phyloP scores from a whole-genome alignment of 2,329 filamentous ascomycete genomes.

The Beauveria brongniartii region DNA sequence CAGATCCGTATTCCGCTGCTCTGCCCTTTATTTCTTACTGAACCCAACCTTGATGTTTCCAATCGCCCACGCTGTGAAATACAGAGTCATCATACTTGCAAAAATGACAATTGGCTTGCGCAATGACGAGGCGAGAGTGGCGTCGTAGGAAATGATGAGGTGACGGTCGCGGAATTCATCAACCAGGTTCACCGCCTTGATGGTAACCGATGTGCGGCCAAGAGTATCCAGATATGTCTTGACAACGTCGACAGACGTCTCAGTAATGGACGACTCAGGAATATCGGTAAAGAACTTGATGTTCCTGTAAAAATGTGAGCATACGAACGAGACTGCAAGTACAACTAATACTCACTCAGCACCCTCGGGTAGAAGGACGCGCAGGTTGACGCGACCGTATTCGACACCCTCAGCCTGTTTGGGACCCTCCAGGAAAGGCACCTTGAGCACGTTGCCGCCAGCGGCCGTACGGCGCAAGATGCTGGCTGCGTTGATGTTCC shows the following conservation, averaged over 20 bases:
- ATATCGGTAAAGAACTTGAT: slow-evolving; percentile 69
- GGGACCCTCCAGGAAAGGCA: slow-evolving; percentile 89
- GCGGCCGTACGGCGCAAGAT: slow-evolving; percentile 61
- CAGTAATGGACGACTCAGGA: slow-evolving; percentile 53
- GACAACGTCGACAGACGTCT: slow-evolving; percentile 54
- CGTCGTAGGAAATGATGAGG: slow-evolving; percentile 81
- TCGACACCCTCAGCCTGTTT: slow-evolving; percentile 78
- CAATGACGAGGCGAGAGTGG: slow-evolving; percentile 63
- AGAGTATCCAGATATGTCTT: slow-evolving; percentile 91
- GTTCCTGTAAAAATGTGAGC: slow-evolving; percentile 52
- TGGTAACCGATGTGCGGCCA: slow-evolving; percentile 72
- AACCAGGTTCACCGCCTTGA: slow-evolving; percentile 78
- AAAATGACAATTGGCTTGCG: slow-evolving; percentile 85
- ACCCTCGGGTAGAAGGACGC: slow-evolving; percentile 84
- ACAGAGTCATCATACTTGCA: slow-evolving; percentile 62
- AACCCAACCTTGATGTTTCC: slow-evolving; percentile 79
- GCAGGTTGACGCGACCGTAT: slow-evolving; percentile 73
- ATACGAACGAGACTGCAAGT: background rate
- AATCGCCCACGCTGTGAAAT: slow-evolving; percentile 65
- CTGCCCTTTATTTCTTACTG: slow-evolving; percentile 32
- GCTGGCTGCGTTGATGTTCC: slow-evolving; percentile 77
- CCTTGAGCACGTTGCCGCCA: slow-evolving; percentile 75
- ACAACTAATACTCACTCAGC: slow-evolving; percentile 55
- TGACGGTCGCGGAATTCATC: slow-evolving; percentile 84
- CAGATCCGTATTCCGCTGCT: background rate